phyloP scores from a whole-genome alignment of 768 basidiomycete species.

The Mycena galopus region DNA sequence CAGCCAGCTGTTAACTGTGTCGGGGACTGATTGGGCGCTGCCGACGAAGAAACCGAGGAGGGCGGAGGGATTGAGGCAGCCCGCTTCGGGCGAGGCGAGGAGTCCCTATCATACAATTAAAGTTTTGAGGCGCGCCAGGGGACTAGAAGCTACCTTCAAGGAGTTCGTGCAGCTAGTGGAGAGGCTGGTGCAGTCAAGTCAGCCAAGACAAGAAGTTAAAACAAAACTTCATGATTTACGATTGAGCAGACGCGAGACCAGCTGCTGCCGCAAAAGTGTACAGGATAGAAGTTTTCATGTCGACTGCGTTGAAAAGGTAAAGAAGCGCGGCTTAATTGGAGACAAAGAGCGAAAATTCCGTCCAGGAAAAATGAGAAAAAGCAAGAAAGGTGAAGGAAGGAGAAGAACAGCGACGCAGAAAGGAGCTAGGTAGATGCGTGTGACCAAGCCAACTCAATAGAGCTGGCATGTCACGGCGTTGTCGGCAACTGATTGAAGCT shows the following conservation, averaged over 20 bases:
- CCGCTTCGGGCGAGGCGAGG: constrained; percentile 57
- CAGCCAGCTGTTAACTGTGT: constrained; percentile 72
- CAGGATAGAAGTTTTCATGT: constrained; percentile 41
- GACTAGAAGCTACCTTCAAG: constrained; percentile 43
- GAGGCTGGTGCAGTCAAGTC: constrained; percentile 48
- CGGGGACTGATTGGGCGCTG: constrained; percentile 47
- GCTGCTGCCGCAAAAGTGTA: constrained; percentile 46
- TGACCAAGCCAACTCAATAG: too few relatives aligned
- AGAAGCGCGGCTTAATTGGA: neutral
- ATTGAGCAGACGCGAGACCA: constrained; percentile 58
- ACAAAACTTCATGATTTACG: constrained; percentile 53
- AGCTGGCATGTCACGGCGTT: too few relatives aligned
- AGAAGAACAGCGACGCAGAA: neutral
- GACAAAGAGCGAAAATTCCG: neutral
- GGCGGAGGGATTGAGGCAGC: constrained; percentile 62
- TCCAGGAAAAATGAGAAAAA: constrained; percentile 31
- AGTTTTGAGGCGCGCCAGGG: too few relatives aligned
- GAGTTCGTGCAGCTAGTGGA: constrained; percentile 64
- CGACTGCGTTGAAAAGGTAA: constrained; percentile 30
- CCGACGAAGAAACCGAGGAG: constrained; percentile 32
- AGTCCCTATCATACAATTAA: constrained; percentile 40
- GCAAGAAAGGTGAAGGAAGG: constrained; percentile 13
- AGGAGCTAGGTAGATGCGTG: too few relatives aligned
- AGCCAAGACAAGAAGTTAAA: neutral
- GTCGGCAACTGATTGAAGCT: neutral